A percentile compares a stretch with the other conserved stretches of the same genome.
Evolutionary conservation across 768 basidiomycete genomes (phyloP).

Genomic region (Boletus sp.): DNA sequence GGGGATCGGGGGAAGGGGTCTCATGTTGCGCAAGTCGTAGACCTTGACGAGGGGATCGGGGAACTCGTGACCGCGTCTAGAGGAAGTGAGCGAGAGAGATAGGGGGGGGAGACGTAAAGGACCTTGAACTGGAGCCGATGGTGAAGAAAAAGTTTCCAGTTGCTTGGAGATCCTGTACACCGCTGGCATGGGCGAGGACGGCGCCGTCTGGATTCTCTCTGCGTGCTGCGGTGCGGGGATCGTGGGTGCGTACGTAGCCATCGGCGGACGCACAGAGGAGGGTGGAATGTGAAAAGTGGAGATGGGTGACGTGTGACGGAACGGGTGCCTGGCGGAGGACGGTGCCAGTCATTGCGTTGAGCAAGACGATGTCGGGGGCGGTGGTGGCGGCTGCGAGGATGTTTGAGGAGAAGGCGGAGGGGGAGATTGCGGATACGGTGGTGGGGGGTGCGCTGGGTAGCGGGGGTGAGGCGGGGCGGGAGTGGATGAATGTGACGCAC

Average conservation of each 20-base stretch:
- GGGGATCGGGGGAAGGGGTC: conserved; percentile 77
- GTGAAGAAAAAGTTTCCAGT: conserved; percentile 80
- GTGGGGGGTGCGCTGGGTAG: conserved; percentile 30
- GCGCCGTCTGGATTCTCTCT: conserved; percentile 49
- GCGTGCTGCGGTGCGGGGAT: conserved; percentile 58
- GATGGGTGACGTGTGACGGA: conserved; percentile 59
- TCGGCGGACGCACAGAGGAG: conserved; percentile 70
- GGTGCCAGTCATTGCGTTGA: conserved; percentile 73
- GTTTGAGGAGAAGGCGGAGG: conserved; percentile 49
- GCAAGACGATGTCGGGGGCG: conserved; percentile 58
- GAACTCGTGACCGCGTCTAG: conserved; percentile 80
- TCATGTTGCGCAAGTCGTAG: conserved; percentile 83
- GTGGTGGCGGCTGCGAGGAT: conserved; percentile 58
- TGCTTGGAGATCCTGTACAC: conserved; percentile 77
- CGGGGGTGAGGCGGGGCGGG: conserved; percentile 8
- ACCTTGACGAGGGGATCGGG: conserved; percentile 92
- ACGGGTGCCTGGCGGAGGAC: conserved; percentile 54
- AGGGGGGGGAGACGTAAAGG: background rate
- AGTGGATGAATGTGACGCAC: conserved; percentile 37
- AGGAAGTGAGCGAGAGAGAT: conserved; percentile 8
- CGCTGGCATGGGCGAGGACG: conserved; percentile 77
- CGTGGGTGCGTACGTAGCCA: conserved; percentile 69
- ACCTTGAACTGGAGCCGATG: conserved; percentile 87
- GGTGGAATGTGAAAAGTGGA: conserved; percentile 61
- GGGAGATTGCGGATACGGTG: conserved; percentile 42